Evolutionary conservation across 169 alveolate species (phyloP).

Genomic region (Toxoplasma gondii): DNA sequence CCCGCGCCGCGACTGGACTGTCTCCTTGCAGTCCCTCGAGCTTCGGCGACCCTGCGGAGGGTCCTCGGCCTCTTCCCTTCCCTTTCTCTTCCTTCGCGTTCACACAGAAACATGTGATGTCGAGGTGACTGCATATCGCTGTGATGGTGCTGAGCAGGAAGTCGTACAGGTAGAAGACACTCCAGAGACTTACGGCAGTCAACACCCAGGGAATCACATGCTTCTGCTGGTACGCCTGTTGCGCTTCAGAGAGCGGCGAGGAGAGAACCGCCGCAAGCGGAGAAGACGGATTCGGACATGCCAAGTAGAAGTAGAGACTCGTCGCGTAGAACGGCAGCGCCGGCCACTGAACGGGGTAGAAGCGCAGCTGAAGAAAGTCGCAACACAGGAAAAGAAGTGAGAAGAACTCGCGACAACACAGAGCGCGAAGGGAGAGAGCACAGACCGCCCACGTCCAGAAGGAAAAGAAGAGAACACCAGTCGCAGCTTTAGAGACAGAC

Average conservation of each 20-base stretch:
- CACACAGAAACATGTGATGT: conserved; percentile 42
- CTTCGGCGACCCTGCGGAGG: too few species aligned
- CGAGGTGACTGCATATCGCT: conserved; percentile 32
- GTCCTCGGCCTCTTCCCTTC: too few species aligned
- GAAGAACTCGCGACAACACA: not conserved
- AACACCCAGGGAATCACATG: conserved; percentile 32
- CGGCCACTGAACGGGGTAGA: conserved; percentile 50
- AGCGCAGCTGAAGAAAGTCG: conserved; percentile 24
- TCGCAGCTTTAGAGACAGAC: too few species aligned
- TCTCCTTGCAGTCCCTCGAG: too few species aligned
- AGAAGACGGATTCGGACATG: not conserved
- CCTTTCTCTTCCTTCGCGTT: too few species aligned
- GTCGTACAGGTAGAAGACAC: conserved; percentile 9
- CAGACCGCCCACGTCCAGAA: not conserved
- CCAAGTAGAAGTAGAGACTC: conserved; percentile 31
- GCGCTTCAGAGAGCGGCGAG: conserved; percentile 7
- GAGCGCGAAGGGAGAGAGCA: not conserved
- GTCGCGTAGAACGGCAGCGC: conserved; percentile 43
- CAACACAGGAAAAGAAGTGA: not conserved
- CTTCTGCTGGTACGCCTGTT: conserved; percentile 36
- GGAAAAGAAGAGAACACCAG: too few species aligned
- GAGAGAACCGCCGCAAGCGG: conserved; percentile 15
- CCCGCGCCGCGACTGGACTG: too few species aligned
- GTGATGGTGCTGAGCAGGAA: conserved; percentile 32
- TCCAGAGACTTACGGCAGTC: conserved; percentile 35